Evolutionary conservation across 108 stramenopile species (phyloP), one percentile per base, ranked within the genome.

Genomic region (Pseudonitzschia delicatissima): DNA sequence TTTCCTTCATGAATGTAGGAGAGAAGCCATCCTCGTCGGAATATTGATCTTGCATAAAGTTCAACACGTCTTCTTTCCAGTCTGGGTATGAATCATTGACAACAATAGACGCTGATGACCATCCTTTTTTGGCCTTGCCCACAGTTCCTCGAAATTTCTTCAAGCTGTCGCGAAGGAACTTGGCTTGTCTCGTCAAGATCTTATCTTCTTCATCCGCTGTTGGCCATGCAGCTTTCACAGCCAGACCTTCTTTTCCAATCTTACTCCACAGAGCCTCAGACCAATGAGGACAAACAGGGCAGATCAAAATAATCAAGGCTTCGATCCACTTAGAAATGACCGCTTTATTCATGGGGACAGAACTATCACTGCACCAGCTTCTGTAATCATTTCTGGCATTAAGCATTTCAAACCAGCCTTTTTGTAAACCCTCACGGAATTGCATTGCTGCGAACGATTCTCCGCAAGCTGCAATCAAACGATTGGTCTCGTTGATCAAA

Each of bases 281-380:
- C 92, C 87, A 93, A 77, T 91, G 92, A 78, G 93, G 86, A 71
- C 91, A 96, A 28, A 99, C 76, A 17, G 98, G 96, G 44, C 96
- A 87, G 63, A 99, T 93, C 51, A 94, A 33, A 62, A 92, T 78
- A 33, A 87, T 74, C 28, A 92, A 31, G 21, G 75, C 74, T 59
- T 89, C 88, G 35, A 68, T 77, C 91, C 91, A 92, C 57, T 79
- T 81, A 50, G 71, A 67, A 64, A 92, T 62, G 31, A 96, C 79
- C 20, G 71, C 84, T 57, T 72, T 74, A 67, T 97, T 92, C 93
- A 97, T 91, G 9, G 93, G 68, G 33, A 94, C 74, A 15, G 78
- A 81, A 66, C 91, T 88, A 55, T 89, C 88, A 31, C 66, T 67
- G 77, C 96, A 95, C 88, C 95, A 97, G 71, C 92, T 91, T 61